Evolutionary conservation across 202 grass and related monocot genomes (phyloP), one percentile per base, ranked within the genome.

Genomic region (Eragrostis tef): DNA sequence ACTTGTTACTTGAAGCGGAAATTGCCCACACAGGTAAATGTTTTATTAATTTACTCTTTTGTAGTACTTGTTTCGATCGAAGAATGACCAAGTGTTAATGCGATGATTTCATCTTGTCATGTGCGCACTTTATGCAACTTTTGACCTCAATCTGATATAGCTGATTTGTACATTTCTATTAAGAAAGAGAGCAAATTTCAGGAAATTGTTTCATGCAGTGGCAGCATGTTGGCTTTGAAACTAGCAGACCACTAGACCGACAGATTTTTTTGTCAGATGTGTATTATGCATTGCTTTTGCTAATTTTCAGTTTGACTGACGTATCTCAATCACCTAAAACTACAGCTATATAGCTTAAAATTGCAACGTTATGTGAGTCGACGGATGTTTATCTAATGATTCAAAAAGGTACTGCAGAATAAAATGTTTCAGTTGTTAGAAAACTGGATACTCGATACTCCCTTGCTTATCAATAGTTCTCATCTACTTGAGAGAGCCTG

Each of bases 1-100:
- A 94, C 96, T 31, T 98, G 96, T 85, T 92, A 95, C 50, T 86
- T 98, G 87, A 98, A 90, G 80, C 89, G 96, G 25, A 98, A 91
- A 88, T 67, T 95, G 78, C 84, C 49, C 71, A 86, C 87, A 77
- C 96, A 98, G 92, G 92, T 94, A 53, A 50, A 65, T 5, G 7
- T 19, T 83, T 52, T 81, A 26, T 58, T 47, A 26, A 12, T 57
- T 29, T 63, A 36, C 12, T 53, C n/a, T 74, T 13, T 67, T 39
- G 1, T 13, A 25, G 12, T 72, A 13, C 11, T 66, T 64, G 45
- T 81, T 73, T n/a, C n/a, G n/a, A 31, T 7, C 29, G 64, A 83
- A 73, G 67, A 66, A 83, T 26, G 36, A n/a, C 13, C 56, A 51
- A 15, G 5, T 56, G 25, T 9, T 83, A 15, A 67, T 84, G 34